Percentiles rank a stretch among this genome's conserved stretches.
Conservation (phyloP, 495 filamentous ascomycete genomes). For the Penicillium steckii region DNA sequence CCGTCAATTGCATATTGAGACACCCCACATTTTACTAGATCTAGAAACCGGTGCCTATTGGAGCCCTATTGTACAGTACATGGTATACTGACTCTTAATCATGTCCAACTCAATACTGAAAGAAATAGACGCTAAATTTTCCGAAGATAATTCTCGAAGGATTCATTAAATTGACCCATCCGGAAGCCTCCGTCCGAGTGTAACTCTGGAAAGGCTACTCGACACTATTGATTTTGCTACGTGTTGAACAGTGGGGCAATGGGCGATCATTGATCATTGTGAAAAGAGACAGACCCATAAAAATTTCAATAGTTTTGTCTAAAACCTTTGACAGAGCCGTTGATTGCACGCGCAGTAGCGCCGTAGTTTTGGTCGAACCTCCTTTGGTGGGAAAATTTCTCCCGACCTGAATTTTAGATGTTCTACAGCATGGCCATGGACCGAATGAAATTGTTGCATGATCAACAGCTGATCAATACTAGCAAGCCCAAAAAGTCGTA, state of each 20-base stretch:
- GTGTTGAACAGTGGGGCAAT: conserved; percentile 17
- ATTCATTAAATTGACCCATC: not conserved
- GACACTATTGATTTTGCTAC: conserved; percentile 21
- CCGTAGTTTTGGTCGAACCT: not conserved
- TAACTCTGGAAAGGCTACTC: conserved; percentile 8
- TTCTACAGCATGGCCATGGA: not conserved
- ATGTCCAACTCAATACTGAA: too few species aligned
- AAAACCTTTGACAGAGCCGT: conserved; percentile 1
- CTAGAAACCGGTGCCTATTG: not conserved
- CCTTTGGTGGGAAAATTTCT: too few species aligned
- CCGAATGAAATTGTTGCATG: not conserved
- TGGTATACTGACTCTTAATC: too few species aligned
- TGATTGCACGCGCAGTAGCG: not conserved
- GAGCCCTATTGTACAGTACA: too few species aligned
- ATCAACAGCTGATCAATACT: not conserved
- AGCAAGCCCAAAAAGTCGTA: not conserved
- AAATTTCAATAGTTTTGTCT: conserved; percentile 20
- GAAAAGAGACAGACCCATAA: not conserved
- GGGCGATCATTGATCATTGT: conserved; percentile 17
- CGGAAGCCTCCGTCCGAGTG: conserved; percentile 3
- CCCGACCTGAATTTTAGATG: not conserved
- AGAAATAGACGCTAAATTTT: not conserved
- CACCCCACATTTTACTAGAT: not conserved
- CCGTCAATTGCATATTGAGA: not conserved
- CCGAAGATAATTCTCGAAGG: not conserved